A percentile compares a stretch with the other conserved stretches of the same genome.
These are phyloP conservation scores for Serendipita sp. DNA, from an alignment of 768 basidiomycete genomes.

Conservation along the genomic window DNA sequence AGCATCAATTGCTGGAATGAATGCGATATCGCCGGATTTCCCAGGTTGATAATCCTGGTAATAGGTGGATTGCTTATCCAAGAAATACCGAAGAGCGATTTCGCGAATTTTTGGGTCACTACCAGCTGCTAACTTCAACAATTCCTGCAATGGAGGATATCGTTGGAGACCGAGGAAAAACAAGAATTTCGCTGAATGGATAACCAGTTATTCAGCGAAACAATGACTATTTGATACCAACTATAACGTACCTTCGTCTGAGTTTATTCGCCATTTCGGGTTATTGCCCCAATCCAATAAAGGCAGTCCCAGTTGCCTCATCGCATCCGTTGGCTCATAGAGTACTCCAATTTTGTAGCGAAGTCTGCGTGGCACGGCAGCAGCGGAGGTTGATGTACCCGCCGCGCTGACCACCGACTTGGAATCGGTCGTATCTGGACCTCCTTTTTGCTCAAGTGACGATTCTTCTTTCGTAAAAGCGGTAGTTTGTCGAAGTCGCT, in stretches of 20 bases:
- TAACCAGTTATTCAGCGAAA: neutral
- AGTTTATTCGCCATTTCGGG: constrained; percentile 60
- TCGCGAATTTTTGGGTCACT: constrained; percentile 33
- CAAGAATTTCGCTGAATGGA: constrained; percentile 53
- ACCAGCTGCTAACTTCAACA: constrained; percentile 55
- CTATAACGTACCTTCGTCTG: constrained; percentile 59
- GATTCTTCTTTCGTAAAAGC: constrained; percentile 55
- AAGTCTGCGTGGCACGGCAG: neutral
- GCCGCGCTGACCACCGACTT: neutral
- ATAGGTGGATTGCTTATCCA: constrained; percentile 49
- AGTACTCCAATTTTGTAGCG: constrained; percentile 55
- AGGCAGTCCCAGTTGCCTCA: constrained; percentile 60
- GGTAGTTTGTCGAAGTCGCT: constrained; percentile 41
- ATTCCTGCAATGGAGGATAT: constrained; percentile 45
- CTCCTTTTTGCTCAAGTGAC: constrained; percentile 10
- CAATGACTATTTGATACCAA: neutral
- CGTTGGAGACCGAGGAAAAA: constrained; percentile 53
- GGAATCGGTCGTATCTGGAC: constrained; percentile 21
- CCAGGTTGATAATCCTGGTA: constrained; percentile 46
- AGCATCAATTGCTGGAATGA: constrained; percentile 56
- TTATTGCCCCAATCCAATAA: constrained; percentile 74
- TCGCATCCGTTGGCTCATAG: constrained; percentile 66
- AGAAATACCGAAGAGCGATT: constrained; percentile 62
- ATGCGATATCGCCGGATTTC: constrained; percentile 42
- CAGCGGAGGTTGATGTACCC: neutral